Base-by-base conservation (phyloP, 208 protist species). In the Trypanosoma congolense region DNA sequence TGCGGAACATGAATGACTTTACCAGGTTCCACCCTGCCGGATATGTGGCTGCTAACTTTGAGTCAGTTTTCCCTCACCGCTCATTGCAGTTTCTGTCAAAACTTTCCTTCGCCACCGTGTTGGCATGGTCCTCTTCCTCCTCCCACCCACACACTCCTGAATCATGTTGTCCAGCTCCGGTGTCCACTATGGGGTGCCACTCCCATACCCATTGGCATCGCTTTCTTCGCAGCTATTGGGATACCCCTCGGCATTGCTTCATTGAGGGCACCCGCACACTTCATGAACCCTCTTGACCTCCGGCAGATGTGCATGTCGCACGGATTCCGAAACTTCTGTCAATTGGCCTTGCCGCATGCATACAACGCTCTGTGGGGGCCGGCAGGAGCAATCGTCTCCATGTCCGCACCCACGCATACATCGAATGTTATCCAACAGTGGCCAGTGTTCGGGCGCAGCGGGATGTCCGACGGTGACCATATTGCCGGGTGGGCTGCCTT, bases 81-180 rank as follows among this genome's bases (percentile, higher is more conserved):
- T 12, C 5, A 36, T 41, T 3, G 56, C 21, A 0, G 33, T 35
- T 50, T 47, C 42, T 12, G 36, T 25, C 2, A 68, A 55, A 16
- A 59, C 16, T 22, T 40, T 54, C n/a, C 59, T 22, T 22, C 53
- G 19, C 45, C 52, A 48, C 21, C 18, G 6, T 12, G 18, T 43
- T 9, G 52, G 36, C 0, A 19, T 1, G 10, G 8, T 61, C 16
- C 9, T 12, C 3, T 16, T 5, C 18, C 10, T 3, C 8, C 22
- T 4, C 33, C 12, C 33, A 33, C 4, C 33, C 3, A 5, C 26
- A 3, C 19, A 2, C 6, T 29, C 12, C 42, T n/a, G 8, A 6
- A 54, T 44, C 28, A 56, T 46, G 21, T 51, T 51, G 21, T 73
- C 60, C 0, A 61, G 35, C 35, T 69, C 54, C n/a, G 46, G 54